Base-by-base conservation (phyloP, 1,284 basidiomycete genomes). In the Wallemia ichthyophaga region DNA sequence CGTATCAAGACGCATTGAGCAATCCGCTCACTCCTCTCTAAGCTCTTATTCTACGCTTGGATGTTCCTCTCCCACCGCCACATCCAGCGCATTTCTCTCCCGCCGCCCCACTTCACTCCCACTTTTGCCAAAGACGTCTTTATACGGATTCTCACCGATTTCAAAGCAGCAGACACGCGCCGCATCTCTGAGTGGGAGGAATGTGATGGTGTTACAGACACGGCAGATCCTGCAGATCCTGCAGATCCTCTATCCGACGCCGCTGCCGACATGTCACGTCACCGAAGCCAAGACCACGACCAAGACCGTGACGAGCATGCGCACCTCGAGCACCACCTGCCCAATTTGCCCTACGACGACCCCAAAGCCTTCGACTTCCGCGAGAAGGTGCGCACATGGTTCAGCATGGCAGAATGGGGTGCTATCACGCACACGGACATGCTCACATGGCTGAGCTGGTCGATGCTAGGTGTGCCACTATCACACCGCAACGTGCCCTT, bases 391-490 rank as follows among this genome's bases (percentile, higher is more conserved):
- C 73, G 81, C 63, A 79, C 77, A 60, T 79, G 78, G 73, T 78
- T 89, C 69, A 70, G 76, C 63, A 78, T 79, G 64, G 76, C 73
- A 11, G 76, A 79, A 1, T 88, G 83, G 83, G 80, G 81, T 0
- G 72, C 75, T 11, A 76, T 92, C 59, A 76, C 73, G 56, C 73
- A 72, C 21, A 72, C 78, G 48, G 78, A 87, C 66, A 72, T 87
- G 60, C 74, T 74, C 54, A 72, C 77, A 60, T 92, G 86, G 84
- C 71, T 92, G 25, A 80, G 85, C 60, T 92, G 87, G 87, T 76
- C 78, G 15, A 79, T 83, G 64, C 89, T 81, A 69, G 81, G 81
- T 63, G 71, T 75, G 1, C 72, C 76, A 24, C 27, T 26, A 2
- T 25, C 27, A 23, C 5, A 25, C 3, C 2, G 9, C 23, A 17